phyloP scores from a whole-genome alignment of 139 green algal genomes.

The Marvania coccoides region DNA sequence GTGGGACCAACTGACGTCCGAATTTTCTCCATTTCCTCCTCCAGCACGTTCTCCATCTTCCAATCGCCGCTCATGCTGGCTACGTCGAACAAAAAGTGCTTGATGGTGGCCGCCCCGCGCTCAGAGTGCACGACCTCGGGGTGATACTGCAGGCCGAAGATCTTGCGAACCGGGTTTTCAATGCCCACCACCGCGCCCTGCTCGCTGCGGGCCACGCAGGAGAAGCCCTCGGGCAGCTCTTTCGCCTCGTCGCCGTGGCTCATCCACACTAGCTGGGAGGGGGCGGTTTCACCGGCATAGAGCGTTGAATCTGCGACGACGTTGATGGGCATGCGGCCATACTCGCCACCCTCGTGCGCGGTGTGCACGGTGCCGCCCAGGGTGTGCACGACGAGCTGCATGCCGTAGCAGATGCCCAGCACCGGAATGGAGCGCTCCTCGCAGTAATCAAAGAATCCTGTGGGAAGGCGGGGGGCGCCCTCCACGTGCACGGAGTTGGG shows the following conservation, averaged over 20 bases:
- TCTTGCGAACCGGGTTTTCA: conserved; percentile 59
- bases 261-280: conserved; percentile 92
- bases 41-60: conserved; percentile 93
- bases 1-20: conserved; percentile 64
- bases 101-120: conserved; percentile 71
- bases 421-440: conserved; percentile 61
- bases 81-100: conserved; percentile 85
- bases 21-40: conserved; percentile 82
- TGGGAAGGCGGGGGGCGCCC: conserved; percentile 74
- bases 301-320: conserved; percentile 50
- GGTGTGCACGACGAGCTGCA: conserved; percentile 57
- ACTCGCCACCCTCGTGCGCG: conserved; percentile 78
- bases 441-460: conserved; percentile 77
- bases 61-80: conserved; percentile 67
- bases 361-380: conserved; percentile 71
- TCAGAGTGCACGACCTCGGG: conserved; percentile 93
- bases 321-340: conserved; percentile 89
- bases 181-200: conserved; percentile 91
- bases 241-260: conserved; percentile 91
- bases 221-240: conserved; percentile 84
- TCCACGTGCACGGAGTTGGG: conserved; percentile 93
- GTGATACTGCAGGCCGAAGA: conserved; percentile 97
- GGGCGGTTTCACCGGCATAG: conserved; percentile 44
- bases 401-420: conserved; percentile 98
- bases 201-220: conserved; percentile 64